A percentile compares a stretch with the other conserved stretches of the same genome.
Conservation (phyloP, 495 filamentous ascomycete species). For the Aspergillus hancockii region DNA sequence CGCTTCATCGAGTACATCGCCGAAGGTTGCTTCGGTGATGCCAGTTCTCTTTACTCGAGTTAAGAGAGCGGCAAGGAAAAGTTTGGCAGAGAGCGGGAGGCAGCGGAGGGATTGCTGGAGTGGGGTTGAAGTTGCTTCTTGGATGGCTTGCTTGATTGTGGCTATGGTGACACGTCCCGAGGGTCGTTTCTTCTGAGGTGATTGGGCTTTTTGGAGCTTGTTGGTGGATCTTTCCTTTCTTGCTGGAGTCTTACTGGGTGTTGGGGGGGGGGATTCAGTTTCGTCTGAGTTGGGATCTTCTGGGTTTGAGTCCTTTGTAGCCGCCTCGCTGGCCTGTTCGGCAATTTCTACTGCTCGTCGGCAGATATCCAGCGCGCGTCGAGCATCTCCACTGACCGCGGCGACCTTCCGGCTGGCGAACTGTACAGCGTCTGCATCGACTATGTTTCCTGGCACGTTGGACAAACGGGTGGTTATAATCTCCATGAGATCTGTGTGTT, state of each 20-base stretch:
- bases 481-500: slow-evolving; percentile 95
- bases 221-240: slow-evolving; percentile 32
- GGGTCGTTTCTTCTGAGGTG: slow-evolving; percentile 23
- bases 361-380: slow-evolving; percentile 93
- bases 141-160: slow-evolving; percentile 90
- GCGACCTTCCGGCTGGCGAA: slow-evolving; percentile 97
- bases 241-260: slow-evolving; percentile 47
- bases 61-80: slow-evolving; percentile 81
- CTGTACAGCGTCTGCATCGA: slow-evolving; percentile 91
- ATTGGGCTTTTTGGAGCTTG: slow-evolving; percentile 17
- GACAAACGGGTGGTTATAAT: slow-evolving; percentile 90
- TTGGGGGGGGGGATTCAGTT: slow-evolving; percentile 40
- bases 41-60: slow-evolving; percentile 79
- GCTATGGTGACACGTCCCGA: slow-evolving; percentile 79
- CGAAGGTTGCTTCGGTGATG: slow-evolving; percentile 79
- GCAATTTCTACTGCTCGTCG: slow-evolving; percentile 94
- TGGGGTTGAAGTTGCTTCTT: slow-evolving; percentile 89
- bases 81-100: slow-evolving; percentile 77
- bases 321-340: slow-evolving; percentile 63
- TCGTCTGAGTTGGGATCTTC: slow-evolving; percentile 27
- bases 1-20: slow-evolving; percentile 91
- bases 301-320: slow-evolving; percentile 20
- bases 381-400: slow-evolving; percentile 90
- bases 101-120: slow-evolving; percentile 83
- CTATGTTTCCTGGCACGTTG: slow-evolving; percentile 84